Evolutionary conservation across 2,329 filamentous ascomycete genomes (phyloP), one percentile per base, ranked within the genome.

Genomic region (Sporothrix variecibatus): DNA sequence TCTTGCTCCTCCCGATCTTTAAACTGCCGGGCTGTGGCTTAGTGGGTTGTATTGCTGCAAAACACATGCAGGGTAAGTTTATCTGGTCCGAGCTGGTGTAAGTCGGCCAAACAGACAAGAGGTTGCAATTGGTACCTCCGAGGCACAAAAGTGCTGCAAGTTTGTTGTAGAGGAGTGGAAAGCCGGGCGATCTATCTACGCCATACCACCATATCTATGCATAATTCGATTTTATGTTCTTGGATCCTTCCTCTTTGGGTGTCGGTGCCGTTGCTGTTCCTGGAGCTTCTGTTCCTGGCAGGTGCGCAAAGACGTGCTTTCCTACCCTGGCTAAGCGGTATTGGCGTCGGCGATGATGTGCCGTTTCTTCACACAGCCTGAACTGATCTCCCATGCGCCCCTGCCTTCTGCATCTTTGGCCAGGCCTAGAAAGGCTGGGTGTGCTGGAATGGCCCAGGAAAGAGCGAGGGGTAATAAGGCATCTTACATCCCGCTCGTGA

Each of bases 341-440:
- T 67, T 46, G 38, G 62, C 60, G 53, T 23, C 31, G 20, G n/a
- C 58, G 12, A 9, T 12, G 46, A n/a, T 53, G 43, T 69, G 43
- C 65, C 65, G 65, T 23, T 17, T 26, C 17, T 26, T 26, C 26
- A 69, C 64, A 69, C 65, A 69, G 65, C 26, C 65, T 53, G 65
- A 53, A 69, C 65, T 51, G 26, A 69, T 53, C 46, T 31, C 11
- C 43, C 65, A 69, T 69, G 43, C 26, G 65, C 65, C 43, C 65
- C 43, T 69, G 43, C 65, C 20, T 53, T 20, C 4, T 34, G 65
- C 43, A 69, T 67, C 62, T 43, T 69, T 51, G 43, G 65, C 43
- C 17, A 51, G 43, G 65, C 62, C 62, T 15, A 11, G 62, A 38
- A 20, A 26, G 38, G 62, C 34, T 31, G 15, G n/a, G 38, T 20